Evolutionary conservation across 805 yeast species (phyloP).

Genomic region (Candida sonorensis): DNA sequence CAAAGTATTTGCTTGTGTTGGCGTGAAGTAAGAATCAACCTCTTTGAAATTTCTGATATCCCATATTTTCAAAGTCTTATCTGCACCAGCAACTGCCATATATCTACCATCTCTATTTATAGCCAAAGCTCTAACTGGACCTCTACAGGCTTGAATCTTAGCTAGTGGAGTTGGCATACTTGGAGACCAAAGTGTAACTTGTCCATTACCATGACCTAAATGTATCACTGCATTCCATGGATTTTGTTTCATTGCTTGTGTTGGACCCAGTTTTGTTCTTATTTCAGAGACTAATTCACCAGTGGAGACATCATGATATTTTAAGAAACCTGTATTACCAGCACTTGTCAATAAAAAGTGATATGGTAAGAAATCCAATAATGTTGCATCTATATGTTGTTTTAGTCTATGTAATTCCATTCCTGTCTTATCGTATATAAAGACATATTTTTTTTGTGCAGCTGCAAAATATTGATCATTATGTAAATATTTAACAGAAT

Average conservation of each 20-base stretch:
- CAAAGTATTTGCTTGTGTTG: constrained; percentile 78
- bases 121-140: constrained; percentile 82
- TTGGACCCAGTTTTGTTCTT: constrained; percentile 86
- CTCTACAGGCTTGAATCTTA: constrained; percentile 72
- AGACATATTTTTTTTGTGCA: constrained; percentile 93
- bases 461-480: constrained; percentile 93
- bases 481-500: constrained; percentile 85
- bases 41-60: constrained; percentile 81
- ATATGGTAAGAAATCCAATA: constrained; percentile 84
- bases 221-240: constrained; percentile 96
- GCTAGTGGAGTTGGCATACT: constrained; percentile 79
- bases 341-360: constrained; percentile 84
- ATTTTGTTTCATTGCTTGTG: constrained; percentile 80
- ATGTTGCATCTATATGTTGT: constrained; percentile 81
- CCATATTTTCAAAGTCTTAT: constrained; percentile 82
- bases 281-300: constrained; percentile 80
- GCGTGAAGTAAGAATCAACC: constrained; percentile 61
- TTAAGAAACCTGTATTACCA: constrained; percentile 82
- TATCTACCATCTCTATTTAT: constrained; percentile 87
- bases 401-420: constrained; percentile 86
- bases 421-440: constrained; percentile 87
- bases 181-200: constrained; percentile 92
- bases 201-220: constrained; percentile 89
- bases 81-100: constrained; percentile 91
- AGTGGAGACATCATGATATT: constrained; percentile 93